phyloP scores from a whole-genome alignment of 148 eudicot species.

The Spergularia marina region DNA sequence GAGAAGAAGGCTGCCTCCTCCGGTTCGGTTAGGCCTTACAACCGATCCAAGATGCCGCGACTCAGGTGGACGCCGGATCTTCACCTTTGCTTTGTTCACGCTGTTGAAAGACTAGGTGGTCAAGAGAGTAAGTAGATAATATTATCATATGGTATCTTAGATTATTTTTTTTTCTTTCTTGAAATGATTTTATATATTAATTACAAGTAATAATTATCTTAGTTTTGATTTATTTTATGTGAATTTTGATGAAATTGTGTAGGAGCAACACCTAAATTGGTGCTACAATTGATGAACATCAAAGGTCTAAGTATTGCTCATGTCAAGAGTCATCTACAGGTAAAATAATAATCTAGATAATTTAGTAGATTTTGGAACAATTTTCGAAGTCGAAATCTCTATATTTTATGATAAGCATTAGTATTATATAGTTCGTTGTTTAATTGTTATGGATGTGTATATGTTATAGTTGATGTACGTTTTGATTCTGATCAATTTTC shows the following conservation, averaged over 20 bases:
- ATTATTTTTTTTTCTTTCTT: background rate
- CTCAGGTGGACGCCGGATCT: slow-evolving; percentile 95
- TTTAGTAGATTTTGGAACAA: slow-evolving; percentile 9
- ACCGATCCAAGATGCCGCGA: slow-evolving; percentile 78
- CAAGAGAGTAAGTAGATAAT: slow-evolving; percentile 64
- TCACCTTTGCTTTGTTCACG: slow-evolving; percentile 79
- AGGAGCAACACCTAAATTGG: slow-evolving; percentile 95
- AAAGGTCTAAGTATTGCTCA: slow-evolving; percentile 95
- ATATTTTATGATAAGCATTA: background rate
- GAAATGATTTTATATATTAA: background rate
- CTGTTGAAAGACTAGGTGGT: slow-evolving; percentile 86
- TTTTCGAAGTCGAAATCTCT: background rate
- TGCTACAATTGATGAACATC: slow-evolving; percentile 86
- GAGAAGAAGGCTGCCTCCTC: slow-evolving; percentile 43
- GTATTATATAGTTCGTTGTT: background rate
- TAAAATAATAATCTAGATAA: slow-evolving; percentile 22
- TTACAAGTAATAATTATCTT: background rate
- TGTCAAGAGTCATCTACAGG: slow-evolving; percentile 98
- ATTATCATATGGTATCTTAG: background rate
- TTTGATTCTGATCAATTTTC: background rate
- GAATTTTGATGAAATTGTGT: slow-evolving; percentile 21
- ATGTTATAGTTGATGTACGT: background rate
- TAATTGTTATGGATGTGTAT: background rate
- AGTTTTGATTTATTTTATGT: background rate
- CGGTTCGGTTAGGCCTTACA: slow-evolving; percentile 75